These are phyloP conservation scores for Aspergillus sp. DNA, from an alignment of 2,329 filamentous ascomycete species.

Conservation along the genomic window DNA sequence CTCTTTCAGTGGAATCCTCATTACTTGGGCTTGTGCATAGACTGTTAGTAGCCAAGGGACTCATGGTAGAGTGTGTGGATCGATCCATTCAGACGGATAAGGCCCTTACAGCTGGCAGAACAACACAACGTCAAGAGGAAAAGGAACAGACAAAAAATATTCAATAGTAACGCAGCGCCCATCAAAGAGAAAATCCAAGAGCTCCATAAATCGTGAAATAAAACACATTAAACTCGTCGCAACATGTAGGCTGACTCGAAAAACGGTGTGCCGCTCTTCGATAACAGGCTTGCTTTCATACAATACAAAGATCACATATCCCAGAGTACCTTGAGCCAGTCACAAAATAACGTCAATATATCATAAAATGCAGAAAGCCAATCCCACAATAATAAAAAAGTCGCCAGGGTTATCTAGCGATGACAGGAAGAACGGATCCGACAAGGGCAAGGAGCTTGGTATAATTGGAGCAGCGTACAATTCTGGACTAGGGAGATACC, in stretches of 20 bases:
- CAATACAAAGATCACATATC: conserved; percentile 4
- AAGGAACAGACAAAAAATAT: neutral
- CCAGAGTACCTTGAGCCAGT: neutral
- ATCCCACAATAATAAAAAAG: neutral
- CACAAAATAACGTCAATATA: neutral
- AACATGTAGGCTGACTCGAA: neutral
- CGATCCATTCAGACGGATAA: conserved; percentile 8
- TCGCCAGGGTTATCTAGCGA: neutral
- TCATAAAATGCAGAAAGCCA: neutral
- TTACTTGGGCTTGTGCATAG: neutral
- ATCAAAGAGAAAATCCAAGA: neutral
- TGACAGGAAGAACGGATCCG: neutral
- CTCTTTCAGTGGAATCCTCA: neutral
- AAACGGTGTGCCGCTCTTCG: neutral
- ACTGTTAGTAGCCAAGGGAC: conserved; percentile 4
- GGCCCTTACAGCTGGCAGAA: conserved; percentile 5
- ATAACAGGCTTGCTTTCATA: conserved; percentile 5
- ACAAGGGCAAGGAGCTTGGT: neutral
- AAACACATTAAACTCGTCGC: neutral
- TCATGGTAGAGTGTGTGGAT: neutral
- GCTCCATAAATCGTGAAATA: neutral
- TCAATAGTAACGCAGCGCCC: neutral
- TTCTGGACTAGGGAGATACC: neutral
- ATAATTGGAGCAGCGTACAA: neutral
- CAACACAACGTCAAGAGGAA: neutral